Evolutionary conservation across 1,139 yeast species (phyloP), one percentile per base, ranked within the genome.

Genomic region (Debaryomycetaceae sp.): DNA sequence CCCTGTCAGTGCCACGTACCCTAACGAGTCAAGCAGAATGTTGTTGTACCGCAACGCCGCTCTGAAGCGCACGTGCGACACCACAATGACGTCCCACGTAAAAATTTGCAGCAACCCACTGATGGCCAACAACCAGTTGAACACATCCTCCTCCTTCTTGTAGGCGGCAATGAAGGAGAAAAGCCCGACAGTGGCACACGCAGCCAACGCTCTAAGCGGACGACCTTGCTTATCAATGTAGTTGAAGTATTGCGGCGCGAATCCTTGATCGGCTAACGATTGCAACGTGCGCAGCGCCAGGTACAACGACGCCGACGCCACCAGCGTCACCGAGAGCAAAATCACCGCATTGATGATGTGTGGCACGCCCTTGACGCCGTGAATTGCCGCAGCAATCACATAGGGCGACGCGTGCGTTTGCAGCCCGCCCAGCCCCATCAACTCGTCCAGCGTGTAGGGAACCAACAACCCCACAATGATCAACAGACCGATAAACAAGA

Each of bases 121-220:
- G 38, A 63, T 59, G 23, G 69, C 58, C 43, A 62, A 53, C 34
- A 63, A 49, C 68, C 68, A 63, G 44, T 55, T 56, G 50, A 63
- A 63, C 16, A 63, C 69, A 13, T 44, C 42, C 31, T 54, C 61
- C 40, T 56, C 51, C 29, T 54, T 43, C 29, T 47, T 40, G 47
- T 45, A 58, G 13, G 60, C 56, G 30, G 62, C 62, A 33, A 58
- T 56, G 22, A 37, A 45, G 3, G 43, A 34, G 25, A 53, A 49
- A 16, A 48, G 40, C 4, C 58, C 59, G 21, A 54, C 43, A 29
- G 53, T 37, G 14, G 54, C 40, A 34, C 58, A 48, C 17, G 51
- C 34, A 23, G 44, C 19, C 44, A 56, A 49, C 6, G 62, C 54
- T 31, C 57, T 41, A 32, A 54, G 48, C 1, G 63, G 63, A 33